These are phyloP conservation scores for Pseudogymnoascus sp. DNA, from an alignment of 2,329 filamentous ascomycete species.

Conservation along the genomic window DNA sequence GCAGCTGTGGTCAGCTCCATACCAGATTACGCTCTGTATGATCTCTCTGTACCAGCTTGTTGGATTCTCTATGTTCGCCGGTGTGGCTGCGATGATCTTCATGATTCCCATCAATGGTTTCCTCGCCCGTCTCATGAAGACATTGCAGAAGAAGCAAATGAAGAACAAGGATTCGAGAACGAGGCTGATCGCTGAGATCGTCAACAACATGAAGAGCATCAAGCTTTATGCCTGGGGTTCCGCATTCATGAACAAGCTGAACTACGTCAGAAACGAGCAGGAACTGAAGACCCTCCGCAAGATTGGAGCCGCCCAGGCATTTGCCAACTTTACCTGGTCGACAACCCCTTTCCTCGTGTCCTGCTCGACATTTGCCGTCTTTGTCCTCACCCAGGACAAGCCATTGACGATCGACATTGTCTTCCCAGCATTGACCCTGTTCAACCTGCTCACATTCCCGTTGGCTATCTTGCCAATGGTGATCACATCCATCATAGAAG, in stretches of 20 bases:
- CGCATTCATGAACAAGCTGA: conserved; percentile 96
- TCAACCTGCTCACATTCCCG: conserved; percentile 94
- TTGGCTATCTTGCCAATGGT: conserved; percentile 94
- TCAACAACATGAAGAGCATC: conserved; percentile 99
- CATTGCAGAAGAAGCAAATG: conserved; percentile 92
- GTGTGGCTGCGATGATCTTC: conserved; percentile 87
- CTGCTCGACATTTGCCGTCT: conserved; percentile 91
- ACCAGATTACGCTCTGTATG: conserved; percentile 96
- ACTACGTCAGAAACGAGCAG: conserved; percentile 88
- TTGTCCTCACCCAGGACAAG: conserved; percentile 71
- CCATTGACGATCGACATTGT: conserved; percentile 91
- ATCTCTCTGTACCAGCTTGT: conserved; percentile 91
- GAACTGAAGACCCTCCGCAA: conserved; percentile 93
- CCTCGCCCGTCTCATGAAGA: conserved; percentile 90
- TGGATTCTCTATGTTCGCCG: conserved; percentile 89
- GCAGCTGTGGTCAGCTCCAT: conserved; percentile 92
- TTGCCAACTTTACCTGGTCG: conserved; percentile 97
- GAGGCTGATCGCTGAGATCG: conserved; percentile 88
- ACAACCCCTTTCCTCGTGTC: conserved; percentile 96
- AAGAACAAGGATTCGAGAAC: conserved; percentile 96
- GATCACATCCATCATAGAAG: conserved; percentile 92
- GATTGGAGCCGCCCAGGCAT: conserved; percentile 86
- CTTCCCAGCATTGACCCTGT: conserved; percentile 85
- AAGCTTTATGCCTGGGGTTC: conserved; percentile 97
- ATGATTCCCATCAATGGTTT: conserved; percentile 96